Percentiles rank a stretch among this genome's conserved stretches.
These are phyloP conservation scores for Solanum chiquidenum DNA, from an alignment of 257 asterid species.

Conservation along the genomic window DNA sequence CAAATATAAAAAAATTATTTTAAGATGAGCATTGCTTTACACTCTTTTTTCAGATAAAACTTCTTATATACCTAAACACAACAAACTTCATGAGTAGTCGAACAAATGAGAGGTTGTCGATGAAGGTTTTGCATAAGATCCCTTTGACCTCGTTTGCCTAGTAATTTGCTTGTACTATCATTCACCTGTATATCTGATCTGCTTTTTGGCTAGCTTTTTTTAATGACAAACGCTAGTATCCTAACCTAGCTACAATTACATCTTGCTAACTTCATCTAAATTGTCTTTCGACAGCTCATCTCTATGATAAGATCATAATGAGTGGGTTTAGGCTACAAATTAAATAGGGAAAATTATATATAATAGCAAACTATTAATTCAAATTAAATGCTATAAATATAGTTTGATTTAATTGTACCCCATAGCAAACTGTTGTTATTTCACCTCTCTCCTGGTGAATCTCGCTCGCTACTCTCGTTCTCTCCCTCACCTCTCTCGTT, in stretches of 20 bases:
- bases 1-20: background rate
- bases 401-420: too few species aligned
- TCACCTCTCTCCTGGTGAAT: too few species aligned
- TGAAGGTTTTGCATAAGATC: background rate
- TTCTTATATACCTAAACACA: background rate
- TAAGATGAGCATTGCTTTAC: background rate
- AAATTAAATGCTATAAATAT: too few species aligned
- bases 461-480: too few species aligned
- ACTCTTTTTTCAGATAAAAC: too few species aligned
- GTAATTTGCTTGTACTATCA: background rate
- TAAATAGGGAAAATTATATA: background rate
- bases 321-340: background rate
- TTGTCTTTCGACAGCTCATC: background rate
- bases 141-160: background rate
- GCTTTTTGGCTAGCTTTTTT: too few species aligned
- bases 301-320: background rate
- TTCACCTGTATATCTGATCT: rapidly evolving
- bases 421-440: too few species aligned
- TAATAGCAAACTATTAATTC: too few species aligned
- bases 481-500: too few species aligned
- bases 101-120: background rate
- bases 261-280: background rate
- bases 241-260: background rate
- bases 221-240: background rate
- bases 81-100: background rate